Evolutionary conservation across 2,329 filamentous ascomycete species (phyloP).

Genomic region (Cladosporium sp.): DNA sequence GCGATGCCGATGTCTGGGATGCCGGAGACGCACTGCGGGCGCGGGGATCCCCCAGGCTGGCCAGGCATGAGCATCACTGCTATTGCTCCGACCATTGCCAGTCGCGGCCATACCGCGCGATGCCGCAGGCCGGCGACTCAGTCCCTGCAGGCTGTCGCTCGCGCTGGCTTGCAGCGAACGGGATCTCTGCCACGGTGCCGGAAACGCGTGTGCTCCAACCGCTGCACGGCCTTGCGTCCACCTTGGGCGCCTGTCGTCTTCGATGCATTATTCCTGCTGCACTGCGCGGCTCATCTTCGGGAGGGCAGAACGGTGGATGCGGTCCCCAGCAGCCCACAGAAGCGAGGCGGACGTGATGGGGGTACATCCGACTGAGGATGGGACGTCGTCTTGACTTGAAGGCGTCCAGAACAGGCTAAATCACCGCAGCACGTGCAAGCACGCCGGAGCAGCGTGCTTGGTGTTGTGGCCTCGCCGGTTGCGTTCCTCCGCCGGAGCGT

Average conservation of each 20-base stretch:
- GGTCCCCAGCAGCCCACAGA: not conserved
- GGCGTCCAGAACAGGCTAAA: slow-evolving; percentile 2
- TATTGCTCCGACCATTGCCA: slow-evolving; percentile 5
- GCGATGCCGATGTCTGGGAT: not conserved
- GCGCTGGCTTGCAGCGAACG: no score
- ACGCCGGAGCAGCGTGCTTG: not conserved
- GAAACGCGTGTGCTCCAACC: not conserved
- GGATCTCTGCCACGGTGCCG: not conserved
- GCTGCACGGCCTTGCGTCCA: not conserved
- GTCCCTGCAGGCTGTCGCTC: not conserved
- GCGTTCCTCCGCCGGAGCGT: slow-evolving; percentile 9
- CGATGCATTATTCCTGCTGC: no score
- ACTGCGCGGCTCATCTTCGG: no score
- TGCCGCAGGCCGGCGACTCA: not conserved
- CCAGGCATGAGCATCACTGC: not conserved
- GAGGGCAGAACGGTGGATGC: no score
- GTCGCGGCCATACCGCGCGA: not conserved
- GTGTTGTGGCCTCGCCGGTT: slow-evolving; percentile 1
- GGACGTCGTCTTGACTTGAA: not conserved
- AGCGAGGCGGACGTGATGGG: slow-evolving; percentile 4
- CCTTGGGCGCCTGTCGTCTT: no score
- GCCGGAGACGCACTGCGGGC: not conserved
- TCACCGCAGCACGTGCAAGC: not conserved
- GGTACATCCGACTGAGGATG: not conserved
- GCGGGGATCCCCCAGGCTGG: not conserved